Conservation (phyloP, 108 stramenopile species). For the Discostella stelligeroides region DNA sequence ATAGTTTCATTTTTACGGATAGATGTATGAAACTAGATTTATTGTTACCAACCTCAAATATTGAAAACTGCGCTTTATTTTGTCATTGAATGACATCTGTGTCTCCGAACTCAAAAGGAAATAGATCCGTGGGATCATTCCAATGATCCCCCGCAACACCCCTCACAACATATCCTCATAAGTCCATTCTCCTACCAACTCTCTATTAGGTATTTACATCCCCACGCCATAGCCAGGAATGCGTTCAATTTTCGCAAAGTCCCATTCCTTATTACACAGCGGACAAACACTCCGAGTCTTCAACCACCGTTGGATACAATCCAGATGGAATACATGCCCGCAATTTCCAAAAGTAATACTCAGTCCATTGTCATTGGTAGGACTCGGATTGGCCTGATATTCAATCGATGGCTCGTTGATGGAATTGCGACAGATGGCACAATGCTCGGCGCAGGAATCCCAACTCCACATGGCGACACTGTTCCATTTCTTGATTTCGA, state of each 20-base stretch:
- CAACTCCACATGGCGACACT: conserved; percentile 99
- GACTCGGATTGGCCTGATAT: conserved; percentile 98
- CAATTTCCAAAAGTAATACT: conserved; percentile 98
- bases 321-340: conserved; percentile 99
- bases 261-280: conserved; percentile 99
- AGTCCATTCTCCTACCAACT: too few relatives aligned
- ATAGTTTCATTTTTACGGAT: too few relatives aligned
- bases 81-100: too few relatives aligned
- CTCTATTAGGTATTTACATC: too few relatives aligned
- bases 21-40: too few relatives aligned
- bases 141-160: too few relatives aligned
- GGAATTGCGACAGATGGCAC: conserved; percentile 99
- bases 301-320: conserved; percentile 99
- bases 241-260: conserved; percentile 98
- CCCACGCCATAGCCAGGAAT: conserved; percentile 87
- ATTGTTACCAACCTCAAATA: too few relatives aligned
- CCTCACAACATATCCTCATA: too few relatives aligned
- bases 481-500: conserved; percentile 98
- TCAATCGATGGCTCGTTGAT: conserved; percentile 99
- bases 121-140: too few relatives aligned
- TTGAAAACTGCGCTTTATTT: too few relatives aligned
- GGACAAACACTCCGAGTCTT: conserved; percentile 97
- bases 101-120: too few relatives aligned
- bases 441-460: conserved; percentile 99
- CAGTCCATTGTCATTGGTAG: conserved; percentile 97